A percentile compares a stretch with the other conserved stretches of the same genome.
Conservation (phyloP, 1,284 basidiomycete species). For the Leccinum angustisporum region DNA sequence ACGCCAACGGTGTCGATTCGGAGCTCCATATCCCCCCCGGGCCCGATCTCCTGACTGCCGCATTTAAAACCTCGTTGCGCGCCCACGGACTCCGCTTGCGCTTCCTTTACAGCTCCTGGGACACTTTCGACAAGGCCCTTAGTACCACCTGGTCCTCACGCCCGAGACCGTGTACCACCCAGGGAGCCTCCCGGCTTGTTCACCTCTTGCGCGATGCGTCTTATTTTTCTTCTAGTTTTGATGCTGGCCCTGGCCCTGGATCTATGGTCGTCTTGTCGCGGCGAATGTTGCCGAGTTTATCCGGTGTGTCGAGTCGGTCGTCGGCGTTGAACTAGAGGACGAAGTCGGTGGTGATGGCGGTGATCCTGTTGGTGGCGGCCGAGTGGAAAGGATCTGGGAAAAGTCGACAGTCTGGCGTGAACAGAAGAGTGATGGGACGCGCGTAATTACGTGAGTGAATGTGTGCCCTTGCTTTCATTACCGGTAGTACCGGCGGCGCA, state of each 20-base stretch:
- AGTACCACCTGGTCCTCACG: constrained; percentile 73
- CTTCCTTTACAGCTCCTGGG: constrained; percentile 88
- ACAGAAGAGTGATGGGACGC: constrained; percentile 56
- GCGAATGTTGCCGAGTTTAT: constrained; percentile 84
- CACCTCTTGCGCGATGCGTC: constrained; percentile 41
- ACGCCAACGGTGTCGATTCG: constrained; percentile 16
- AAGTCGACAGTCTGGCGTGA: constrained; percentile 55
- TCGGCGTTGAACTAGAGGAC: constrained; percentile 8
- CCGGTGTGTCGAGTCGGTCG: constrained; percentile 44
- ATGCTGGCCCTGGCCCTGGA: not conserved
- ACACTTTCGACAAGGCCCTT: constrained; percentile 47
- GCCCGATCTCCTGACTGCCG: constrained; percentile 45
- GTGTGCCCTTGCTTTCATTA: too few relatives aligned
- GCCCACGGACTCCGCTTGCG: constrained; percentile 57
- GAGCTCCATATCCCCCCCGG: constrained; percentile 64
- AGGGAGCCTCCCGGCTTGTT: constrained; percentile 67
- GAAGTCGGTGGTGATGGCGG: not conserved
- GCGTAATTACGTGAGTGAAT: not conserved
- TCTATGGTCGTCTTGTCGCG: constrained; percentile 58
- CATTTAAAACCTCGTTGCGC: constrained; percentile 63
- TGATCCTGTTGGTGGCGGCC: not conserved
- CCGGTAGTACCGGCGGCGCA: too few relatives aligned
- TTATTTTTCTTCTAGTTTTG: not conserved
- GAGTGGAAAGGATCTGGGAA: constrained; percentile 54
- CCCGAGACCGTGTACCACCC: constrained; percentile 92